These are phyloP conservation scores for Sanghuangporus weigelae DNA, from an alignment of 1,284 basidiomycete species.

Conservation along the genomic window DNA sequence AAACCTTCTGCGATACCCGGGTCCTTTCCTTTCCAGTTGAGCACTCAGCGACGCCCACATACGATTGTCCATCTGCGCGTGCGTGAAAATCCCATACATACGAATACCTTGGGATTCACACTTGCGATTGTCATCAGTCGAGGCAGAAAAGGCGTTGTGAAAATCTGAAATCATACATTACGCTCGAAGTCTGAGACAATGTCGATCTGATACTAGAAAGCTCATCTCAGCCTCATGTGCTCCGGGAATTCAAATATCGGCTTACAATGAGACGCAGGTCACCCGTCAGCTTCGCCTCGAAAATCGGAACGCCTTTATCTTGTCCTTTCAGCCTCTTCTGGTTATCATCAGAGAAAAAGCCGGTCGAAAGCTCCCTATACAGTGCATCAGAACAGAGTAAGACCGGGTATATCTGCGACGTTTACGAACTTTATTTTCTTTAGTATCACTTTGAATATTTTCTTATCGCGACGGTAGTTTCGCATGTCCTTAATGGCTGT, in stretches of 20 bases:
- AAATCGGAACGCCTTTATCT: conserved; percentile 48
- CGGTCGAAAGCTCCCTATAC: conserved; percentile 55
- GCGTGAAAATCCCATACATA: conserved; percentile 62
- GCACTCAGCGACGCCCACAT: conserved; percentile 54
- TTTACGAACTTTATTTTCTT: conserved; percentile 53
- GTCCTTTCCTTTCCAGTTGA: conserved; percentile 47
- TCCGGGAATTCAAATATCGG: conserved; percentile 4
- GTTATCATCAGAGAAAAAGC: conserved; percentile 63
- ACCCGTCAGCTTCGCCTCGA: conserved; percentile 62
- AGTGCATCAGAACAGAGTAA: background rate
- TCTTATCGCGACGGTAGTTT: conserved; percentile 34
- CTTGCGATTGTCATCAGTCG: background rate
- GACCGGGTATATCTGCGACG: background rate
- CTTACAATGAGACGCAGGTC: conserved; percentile 58
- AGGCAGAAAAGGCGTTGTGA: background rate
- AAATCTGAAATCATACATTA: conserved; percentile 33
- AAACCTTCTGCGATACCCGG: conserved; percentile 38
- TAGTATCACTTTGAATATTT: conserved; percentile 41
- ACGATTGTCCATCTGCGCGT: conserved; percentile 47
- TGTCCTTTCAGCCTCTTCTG: conserved; percentile 54
- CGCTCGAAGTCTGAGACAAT: conserved; percentile 47
- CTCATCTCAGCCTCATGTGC: no score
- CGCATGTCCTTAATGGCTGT: conserved; percentile 41
- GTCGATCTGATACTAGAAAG: conserved; percentile 56
- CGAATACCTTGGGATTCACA: conserved; percentile 29